A percentile compares a stretch with the other conserved stretches of the same genome.
phyloP scores from a whole-genome alignment of 495 filamentous ascomycete genomes.

The Penicillium goetzii region DNA sequence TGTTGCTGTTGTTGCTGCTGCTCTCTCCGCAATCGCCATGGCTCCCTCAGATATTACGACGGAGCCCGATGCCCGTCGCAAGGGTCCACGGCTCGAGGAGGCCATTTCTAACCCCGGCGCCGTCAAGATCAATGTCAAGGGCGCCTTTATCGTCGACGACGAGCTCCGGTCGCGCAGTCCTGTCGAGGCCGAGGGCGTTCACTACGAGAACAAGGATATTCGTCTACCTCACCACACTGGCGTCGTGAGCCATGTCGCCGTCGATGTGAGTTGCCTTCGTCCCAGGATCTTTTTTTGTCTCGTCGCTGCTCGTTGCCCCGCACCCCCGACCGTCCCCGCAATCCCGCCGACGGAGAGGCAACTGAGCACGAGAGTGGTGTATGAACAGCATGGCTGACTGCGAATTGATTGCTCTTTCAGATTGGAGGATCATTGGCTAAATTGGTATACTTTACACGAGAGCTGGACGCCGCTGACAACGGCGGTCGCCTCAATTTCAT shows the following conservation, averaged over 20 bases:
- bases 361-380: constrained; percentile 3
- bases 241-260: constrained; percentile 91
- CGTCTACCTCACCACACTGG: constrained; percentile 92
- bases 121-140: constrained; percentile 91
- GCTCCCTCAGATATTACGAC: constrained; percentile 24
- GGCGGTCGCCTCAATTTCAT: constrained; percentile 93
- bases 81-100: constrained; percentile 56
- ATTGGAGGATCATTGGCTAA: constrained; percentile 96
- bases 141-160: constrained; percentile 93
- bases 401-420: constrained; percentile 45
- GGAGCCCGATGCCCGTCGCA: constrained; percentile 26
- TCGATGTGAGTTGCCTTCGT: constrained; percentile 76
- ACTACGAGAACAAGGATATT: constrained; percentile 87
- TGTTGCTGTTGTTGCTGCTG: constrained; percentile 15
- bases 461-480: constrained; percentile 73
- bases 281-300: constrained; percentile 18
- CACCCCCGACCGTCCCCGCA: constrained; percentile 40
- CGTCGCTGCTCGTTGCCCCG: constrained; percentile 36
- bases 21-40: constrained; percentile 28
- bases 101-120: constrained; percentile 82
- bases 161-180: constrained; percentile 59
- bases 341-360: constrained; percentile 20
- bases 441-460: constrained; percentile 94
- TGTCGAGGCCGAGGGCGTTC: constrained; percentile 59
- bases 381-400: constrained; percentile 29